Conservation (phyloP, 176 grass and related monocot species). For the Lolium multiflorum region DNA sequence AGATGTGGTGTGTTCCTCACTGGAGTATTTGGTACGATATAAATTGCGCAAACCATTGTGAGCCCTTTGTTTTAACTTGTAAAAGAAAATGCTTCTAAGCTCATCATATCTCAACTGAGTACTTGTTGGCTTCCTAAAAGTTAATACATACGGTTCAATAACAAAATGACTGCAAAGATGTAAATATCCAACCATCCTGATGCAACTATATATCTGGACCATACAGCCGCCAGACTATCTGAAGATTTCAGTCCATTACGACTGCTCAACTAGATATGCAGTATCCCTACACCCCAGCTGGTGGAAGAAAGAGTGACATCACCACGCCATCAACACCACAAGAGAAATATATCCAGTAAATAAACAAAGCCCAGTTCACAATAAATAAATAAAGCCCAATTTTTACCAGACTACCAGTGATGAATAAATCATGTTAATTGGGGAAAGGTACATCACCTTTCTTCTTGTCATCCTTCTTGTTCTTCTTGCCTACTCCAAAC, state of each 20-base stretch:
- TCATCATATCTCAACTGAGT: background rate
- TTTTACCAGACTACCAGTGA: background rate
- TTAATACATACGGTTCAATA: background rate
- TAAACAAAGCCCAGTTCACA: background rate
- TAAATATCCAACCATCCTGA: slow-evolving; percentile 14
- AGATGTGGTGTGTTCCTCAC: background rate
- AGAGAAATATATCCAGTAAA: background rate
- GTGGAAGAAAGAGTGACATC: background rate
- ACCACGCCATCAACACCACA: background rate
- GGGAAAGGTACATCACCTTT: slow-evolving; percentile 36
- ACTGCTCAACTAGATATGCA: background rate
- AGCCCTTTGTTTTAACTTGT: background rate
- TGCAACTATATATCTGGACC: background rate
- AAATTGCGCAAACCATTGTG: background rate
- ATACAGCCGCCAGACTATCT: background rate
- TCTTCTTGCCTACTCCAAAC: slow-evolving; percentile 43
- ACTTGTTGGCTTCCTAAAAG: slow-evolving; percentile 5
- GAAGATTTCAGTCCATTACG: background rate
- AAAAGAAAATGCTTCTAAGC: background rate
- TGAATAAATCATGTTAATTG: background rate
- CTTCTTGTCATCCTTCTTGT: slow-evolving; percentile 54
- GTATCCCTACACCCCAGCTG: background rate
- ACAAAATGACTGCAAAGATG: background rate
- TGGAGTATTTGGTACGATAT: background rate
- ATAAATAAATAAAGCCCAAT: too few relatives aligned